These are phyloP conservation scores for Lolium rigidum DNA, from an alignment of 176 grass and related monocot genomes.

Conservation along the genomic window DNA sequence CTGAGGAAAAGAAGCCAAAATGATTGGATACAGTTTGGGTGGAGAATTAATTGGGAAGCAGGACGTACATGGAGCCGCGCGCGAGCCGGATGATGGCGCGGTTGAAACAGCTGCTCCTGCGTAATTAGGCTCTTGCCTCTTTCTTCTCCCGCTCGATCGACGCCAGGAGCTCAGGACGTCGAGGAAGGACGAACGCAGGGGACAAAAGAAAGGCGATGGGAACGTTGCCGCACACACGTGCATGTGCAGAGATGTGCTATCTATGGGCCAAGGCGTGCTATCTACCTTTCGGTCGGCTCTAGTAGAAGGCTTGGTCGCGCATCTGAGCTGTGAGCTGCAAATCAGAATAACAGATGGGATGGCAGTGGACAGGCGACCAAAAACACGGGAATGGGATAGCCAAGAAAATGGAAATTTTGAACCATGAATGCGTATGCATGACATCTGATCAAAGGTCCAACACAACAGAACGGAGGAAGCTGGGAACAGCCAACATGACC, in stretches of 20 bases:
- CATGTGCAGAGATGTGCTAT: not conserved
- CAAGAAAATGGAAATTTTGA: too few species aligned
- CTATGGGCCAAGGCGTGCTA: too few species aligned
- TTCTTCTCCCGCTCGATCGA: conserved; percentile 2
- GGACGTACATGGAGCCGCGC: not conserved
- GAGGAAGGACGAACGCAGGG: conserved; percentile 13
- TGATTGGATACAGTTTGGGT: not conserved
- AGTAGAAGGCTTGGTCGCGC: too few species aligned
- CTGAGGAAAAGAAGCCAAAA: conserved; percentile 22
- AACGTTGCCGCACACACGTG: not conserved
- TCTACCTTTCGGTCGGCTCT: too few species aligned
- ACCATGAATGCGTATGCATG: too few species aligned
- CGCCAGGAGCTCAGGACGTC: conserved; percentile 10
- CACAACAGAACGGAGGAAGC: too few species aligned
- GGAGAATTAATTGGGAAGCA: not conserved
- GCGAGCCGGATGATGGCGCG: conserved; percentile 48
- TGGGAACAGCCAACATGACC: too few species aligned
- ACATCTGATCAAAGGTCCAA: too few species aligned
- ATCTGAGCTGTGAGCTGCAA: too few species aligned
- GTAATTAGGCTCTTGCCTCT: conserved; percentile 1
- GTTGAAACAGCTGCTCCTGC: not conserved
- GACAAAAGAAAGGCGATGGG: not conserved
- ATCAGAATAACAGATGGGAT: too few species aligned
- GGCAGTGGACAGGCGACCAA: too few species aligned
- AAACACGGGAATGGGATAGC: too few species aligned